Evolutionary conservation across 345 rosid species (phyloP), one percentile per base, ranked within the genome.

Genomic region (Sisymbrium irio): DNA sequence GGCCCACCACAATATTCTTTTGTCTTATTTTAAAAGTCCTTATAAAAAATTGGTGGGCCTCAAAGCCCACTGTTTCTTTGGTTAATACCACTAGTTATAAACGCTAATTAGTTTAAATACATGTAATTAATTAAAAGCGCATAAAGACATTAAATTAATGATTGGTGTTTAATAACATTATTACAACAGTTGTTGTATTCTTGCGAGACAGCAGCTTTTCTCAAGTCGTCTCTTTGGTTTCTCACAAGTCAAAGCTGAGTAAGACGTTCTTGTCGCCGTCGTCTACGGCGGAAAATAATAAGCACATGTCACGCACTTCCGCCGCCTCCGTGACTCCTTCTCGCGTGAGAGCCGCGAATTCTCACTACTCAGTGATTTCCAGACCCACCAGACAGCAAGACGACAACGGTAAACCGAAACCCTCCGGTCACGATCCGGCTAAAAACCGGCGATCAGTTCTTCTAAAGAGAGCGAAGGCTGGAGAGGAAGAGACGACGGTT

Each of bases 381-480:
- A 81, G 70, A 55, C 63, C 56, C 33, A 76, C 56, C 33, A 76
- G 63, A 59, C 30, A 75, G 4, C 72, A 71, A 22, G 77, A 54
- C 20, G 82, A 37, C 9, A 74, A 65, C 65, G 62, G 65, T 39
- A 85, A 82, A 64, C 80, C 86, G 53, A 83, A 82, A 77, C 74
- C 89, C 13, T 75, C 78, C 5, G 37, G 80, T 39, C 72, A 84
- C 12, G 84, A 65, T 51, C 55, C 82, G 13, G 82, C 44, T 49
- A 83, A 67, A 70, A 74, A 40, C 44, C 77, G 81, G 76, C 82
- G 83, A 83, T 77, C 89, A 6, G 62, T 79, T 66, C 27, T 76
- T 6, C 42, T 77, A 17, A 80, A 58, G 73, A 77, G 80, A 58
- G 77, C 87, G 41, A 91, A 82, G 73, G 76, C 83, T 2, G 84